Evolutionary conservation across 179 eudicot species (phyloP), one percentile per base, ranked within the genome.

Genomic region (Kewa caespitosa): DNA sequence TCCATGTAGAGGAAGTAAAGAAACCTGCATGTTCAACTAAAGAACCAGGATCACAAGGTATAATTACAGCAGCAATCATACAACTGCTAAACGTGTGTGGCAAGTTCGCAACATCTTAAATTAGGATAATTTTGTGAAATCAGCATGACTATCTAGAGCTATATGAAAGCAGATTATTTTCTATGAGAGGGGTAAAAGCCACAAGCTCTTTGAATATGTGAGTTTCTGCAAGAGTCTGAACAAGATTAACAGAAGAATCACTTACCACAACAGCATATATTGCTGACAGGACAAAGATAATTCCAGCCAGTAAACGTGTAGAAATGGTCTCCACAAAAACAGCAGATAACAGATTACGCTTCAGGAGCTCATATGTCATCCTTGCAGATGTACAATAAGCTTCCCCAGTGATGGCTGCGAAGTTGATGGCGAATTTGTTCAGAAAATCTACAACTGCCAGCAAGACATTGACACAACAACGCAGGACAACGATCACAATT

Each of bases 361-460:
- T 91, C 55, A 96, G 84, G 75, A 96, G 98, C 76, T 96, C 99
- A 65, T 93, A 96, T 9, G 97, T 85, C 97, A 93, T 91, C 84
- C 87, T 88, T 27, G 99, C 96, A 76, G 96, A 90, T 31, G 89
- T 80, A 85, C 97, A 96, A 82, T 96, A 96, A 52, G 99, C 88
- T 91, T 96, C 99, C 38, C 99, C 99, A 50, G 98, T 93, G 78
- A 96, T 93, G 41, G 99, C 98, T 0, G 92, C 97, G 81, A 96
- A 96, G 82, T 91, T 93, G 69, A 96, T 82, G 52, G 99, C 89
- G 88, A 96, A 96, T 70, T 95, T 93, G 82, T 95, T 95, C 65
- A 95, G 75, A 77, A 90, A 96, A 60, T 96, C 98, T 50, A 96
- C 68, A 67, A 94, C 85, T 31, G 88, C 76, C 64, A 96, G 38